Conservation (phyloP, 2,329 filamentous ascomycete genomes). For the Epichloe baconii region DNA sequence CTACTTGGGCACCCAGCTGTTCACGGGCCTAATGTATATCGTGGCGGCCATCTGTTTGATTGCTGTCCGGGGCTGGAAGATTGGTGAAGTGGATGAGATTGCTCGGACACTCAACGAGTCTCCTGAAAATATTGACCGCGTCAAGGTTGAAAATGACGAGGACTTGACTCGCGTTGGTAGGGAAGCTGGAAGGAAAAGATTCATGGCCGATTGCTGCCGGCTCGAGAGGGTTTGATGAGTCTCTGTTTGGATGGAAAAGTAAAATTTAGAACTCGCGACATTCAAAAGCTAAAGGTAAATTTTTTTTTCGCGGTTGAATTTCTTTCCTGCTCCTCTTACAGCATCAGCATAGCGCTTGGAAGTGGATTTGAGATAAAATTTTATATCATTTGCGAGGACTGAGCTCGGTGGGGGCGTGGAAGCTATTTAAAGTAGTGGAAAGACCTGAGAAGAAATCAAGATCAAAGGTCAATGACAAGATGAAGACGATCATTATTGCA, state of each 20-base stretch:
- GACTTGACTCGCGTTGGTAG: constrained; percentile 17
- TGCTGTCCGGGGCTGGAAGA: constrained; percentile 25
- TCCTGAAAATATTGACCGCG: constrained; percentile 16
- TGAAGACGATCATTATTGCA: too few species aligned
- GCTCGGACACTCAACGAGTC: constrained; percentile 17
- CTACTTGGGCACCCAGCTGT: constrained; percentile 42
- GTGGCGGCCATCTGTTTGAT: constrained; percentile 26
- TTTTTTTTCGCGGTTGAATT: too few species aligned
- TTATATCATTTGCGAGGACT: not conserved
- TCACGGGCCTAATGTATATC: constrained; percentile 48
- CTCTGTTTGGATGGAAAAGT: not conserved
- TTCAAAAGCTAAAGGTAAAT: too few species aligned
- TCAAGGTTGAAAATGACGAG: constrained; percentile 18
- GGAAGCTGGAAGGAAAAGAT: constrained; percentile 18
- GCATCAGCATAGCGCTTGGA: not conserved
- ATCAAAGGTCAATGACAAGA: too few species aligned
- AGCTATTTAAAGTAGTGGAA: too few species aligned
- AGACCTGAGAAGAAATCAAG: too few species aligned
- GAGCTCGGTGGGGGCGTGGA: too few species aligned
- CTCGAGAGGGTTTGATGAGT: constrained; percentile 14
- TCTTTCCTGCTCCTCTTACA: not conserved
- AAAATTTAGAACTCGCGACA: not conserved
- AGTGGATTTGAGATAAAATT: not conserved
- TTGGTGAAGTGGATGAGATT: constrained; percentile 21
- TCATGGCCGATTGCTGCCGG: constrained; percentile 20